A percentile compares a stretch with the other conserved stretches of the same genome.
phyloP scores from a whole-genome alignment of 805 yeast species.

The Maudiozyma barnettii region DNA sequence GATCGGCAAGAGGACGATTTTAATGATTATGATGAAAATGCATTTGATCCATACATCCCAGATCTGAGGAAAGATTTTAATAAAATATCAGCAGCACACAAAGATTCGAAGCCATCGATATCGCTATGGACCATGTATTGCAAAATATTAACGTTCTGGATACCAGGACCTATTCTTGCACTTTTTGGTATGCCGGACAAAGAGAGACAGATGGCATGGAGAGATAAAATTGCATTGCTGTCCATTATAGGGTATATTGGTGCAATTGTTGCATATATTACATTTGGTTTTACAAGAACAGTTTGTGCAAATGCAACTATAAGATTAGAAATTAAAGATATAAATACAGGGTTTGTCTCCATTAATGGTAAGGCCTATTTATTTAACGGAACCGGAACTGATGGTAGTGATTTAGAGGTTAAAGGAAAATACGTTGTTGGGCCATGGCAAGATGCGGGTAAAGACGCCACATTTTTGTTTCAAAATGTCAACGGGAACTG shows the following conservation, averaged over 20 bases:
- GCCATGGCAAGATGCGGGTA: slow-evolving; percentile 81
- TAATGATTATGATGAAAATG: neutral
- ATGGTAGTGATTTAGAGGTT: slow-evolving; percentile 63
- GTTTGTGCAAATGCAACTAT: slow-evolving; percentile 47
- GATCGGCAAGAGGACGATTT: neutral
- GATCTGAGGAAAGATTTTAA: slow-evolving; percentile 2
- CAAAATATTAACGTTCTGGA: slow-evolving; percentile 79
- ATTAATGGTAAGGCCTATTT: slow-evolving; percentile 78
- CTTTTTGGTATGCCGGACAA: slow-evolving; percentile 70
- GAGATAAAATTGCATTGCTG: slow-evolving; percentile 85
- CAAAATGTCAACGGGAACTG: slow-evolving; percentile 92
- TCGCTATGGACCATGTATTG: slow-evolving; percentile 73
- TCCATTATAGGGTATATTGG: slow-evolving; percentile 68
- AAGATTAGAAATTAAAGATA: slow-evolving; percentile 52
- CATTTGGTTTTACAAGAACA: slow-evolving; percentile 82
- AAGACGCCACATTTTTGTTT: slow-evolving; percentile 73
- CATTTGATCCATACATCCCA: neutral
- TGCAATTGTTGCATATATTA: slow-evolving; percentile 70
- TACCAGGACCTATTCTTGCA: slow-evolving; percentile 52
- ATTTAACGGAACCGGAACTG: slow-evolving; percentile 60
- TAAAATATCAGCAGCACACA: slow-evolving; percentile 3
- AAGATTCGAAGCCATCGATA: neutral
- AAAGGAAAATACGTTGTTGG: slow-evolving; percentile 59
- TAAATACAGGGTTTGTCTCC: slow-evolving; percentile 51
- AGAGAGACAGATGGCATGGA: slow-evolving; percentile 91